Evolutionary conservation across 2,329 filamentous ascomycete species (phyloP).

Genomic region (Sporothrix pseudoabietina): DNA sequence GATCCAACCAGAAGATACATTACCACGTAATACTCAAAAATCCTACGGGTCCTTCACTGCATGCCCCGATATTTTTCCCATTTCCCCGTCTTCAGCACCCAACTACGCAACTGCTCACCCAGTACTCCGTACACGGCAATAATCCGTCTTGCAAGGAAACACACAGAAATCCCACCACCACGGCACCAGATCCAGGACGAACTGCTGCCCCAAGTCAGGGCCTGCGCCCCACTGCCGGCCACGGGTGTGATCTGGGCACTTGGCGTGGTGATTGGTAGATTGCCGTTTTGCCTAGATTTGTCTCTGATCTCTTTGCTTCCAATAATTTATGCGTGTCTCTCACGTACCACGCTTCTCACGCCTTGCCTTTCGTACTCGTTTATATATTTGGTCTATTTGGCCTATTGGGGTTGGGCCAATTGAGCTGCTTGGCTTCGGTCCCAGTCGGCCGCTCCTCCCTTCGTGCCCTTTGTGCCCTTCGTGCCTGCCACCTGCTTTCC

Average conservation of each 20-base stretch:
- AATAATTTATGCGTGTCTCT: neutral
- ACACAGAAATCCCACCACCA: slow-evolving; percentile 26
- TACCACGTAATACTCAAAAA: neutral
- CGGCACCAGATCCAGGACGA: slow-evolving; percentile 24
- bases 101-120: neutral
- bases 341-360: neutral
- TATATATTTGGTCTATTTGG: too few species aligned
- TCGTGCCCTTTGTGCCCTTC: neutral
- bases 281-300: neutral
- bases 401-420: neutral
- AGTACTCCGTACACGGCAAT: neutral
- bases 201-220: neutral
- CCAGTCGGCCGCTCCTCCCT: neutral
- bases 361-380: neutral
- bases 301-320: neutral
- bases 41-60: slow-evolving; percentile 6
- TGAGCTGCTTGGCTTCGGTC: neutral
- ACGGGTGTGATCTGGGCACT: neutral
- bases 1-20: neutral
- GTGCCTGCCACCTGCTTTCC: slow-evolving; percentile 19
- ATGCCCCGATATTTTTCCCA: neutral
- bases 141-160: neutral
- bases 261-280: slow-evolving; percentile 4
- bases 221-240: neutral
- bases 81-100: neutral